Conservation (phyloP, 1,284 basidiomycete genomes). For the Naganishia sp. region DNA sequence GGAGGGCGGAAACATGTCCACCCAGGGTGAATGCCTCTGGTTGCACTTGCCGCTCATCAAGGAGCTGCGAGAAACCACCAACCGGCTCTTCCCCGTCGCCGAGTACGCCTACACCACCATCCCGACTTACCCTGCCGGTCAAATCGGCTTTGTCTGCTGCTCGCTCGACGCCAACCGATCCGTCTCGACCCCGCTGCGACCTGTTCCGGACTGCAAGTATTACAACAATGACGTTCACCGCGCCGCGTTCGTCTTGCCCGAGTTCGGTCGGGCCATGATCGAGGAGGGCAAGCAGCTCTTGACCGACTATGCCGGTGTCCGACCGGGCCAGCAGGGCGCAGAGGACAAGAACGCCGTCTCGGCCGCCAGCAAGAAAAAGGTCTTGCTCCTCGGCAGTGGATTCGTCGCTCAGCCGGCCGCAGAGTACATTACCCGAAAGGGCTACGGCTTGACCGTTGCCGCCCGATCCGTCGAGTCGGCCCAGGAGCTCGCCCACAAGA, state of each 20-base stretch:
- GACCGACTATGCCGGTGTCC: constrained; percentile 61
- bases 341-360: constrained; percentile 51
- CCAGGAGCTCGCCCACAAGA: constrained; percentile 60
- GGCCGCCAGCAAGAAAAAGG: constrained; percentile 60
- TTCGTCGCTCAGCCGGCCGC: constrained; percentile 93
- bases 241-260: constrained; percentile 84
- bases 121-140: constrained; percentile 95
- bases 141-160: constrained; percentile 94
- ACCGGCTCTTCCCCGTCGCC: constrained; percentile 75
- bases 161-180: constrained; percentile 74
- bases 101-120: constrained; percentile 97
- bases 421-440: constrained; percentile 84
- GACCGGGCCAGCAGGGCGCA: constrained; percentile 54
- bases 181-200: constrained; percentile 68
- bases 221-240: constrained; percentile 83
- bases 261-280: constrained; percentile 78
- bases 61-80: constrained; percentile 72
- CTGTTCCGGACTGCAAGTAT: constrained; percentile 74
- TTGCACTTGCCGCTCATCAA: constrained; percentile 87
- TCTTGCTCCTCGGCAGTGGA: constrained; percentile 90
- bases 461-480: constrained; percentile 75
- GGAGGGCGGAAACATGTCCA: constrained; percentile 90
- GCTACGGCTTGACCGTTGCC: constrained; percentile 81
- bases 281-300: constrained; percentile 69
- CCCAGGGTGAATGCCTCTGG: constrained; percentile 96